These are phyloP conservation scores for Phlebiopsis gigantea DNA, from an alignment of 768 basidiomycete species.

Conservation along the genomic window DNA sequence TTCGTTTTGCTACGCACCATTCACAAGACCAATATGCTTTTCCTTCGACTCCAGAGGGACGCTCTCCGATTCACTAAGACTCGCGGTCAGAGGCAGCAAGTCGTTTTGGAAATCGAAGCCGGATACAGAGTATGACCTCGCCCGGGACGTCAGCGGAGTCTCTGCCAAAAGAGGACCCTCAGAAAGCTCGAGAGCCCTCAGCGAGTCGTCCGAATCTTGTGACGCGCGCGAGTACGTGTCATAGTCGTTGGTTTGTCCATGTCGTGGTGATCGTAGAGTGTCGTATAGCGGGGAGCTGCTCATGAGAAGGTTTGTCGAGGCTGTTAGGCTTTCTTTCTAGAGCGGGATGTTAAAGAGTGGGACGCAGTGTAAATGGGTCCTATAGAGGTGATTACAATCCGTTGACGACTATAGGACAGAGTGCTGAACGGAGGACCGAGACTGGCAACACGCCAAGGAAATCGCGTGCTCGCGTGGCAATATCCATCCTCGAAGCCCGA, in stretches of 20 bases:
- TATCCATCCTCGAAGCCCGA: background rate
- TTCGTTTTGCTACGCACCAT: slow-evolving; percentile 44
- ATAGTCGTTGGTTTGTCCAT: slow-evolving; percentile 24
- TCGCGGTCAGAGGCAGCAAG: slow-evolving; percentile 71
- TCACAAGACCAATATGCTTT: slow-evolving; percentile 71
- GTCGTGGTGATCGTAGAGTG: slow-evolving; percentile 38
- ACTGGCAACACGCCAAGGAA: slow-evolving; percentile 3
- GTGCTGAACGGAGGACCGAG: background rate
- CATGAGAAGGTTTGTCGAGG: slow-evolving; percentile 9
- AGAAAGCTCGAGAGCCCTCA: slow-evolving; percentile 74
- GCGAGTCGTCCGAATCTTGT: slow-evolving; percentile 52
- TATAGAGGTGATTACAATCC: background rate
- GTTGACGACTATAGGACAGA: background rate
- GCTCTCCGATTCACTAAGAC: slow-evolving; percentile 64
- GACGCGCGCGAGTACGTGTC: slow-evolving; percentile 38
- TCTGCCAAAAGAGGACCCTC: slow-evolving; percentile 47
- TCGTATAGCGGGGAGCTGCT: slow-evolving; percentile 21
- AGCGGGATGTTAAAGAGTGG: background rate
- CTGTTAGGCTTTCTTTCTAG: slow-evolving; percentile 7
- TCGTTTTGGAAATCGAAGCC: slow-evolving; percentile 79
- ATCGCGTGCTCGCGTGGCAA: slow-evolving; percentile 3
- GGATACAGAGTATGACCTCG: slow-evolving; percentile 59
- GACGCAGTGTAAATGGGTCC: slow-evolving; percentile 1
- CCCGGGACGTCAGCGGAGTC: slow-evolving; percentile 24
- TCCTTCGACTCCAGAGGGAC: slow-evolving; percentile 45